Evolutionary conservation across 345 rosid genomes (phyloP).

Genomic region (Heritiera littoralis): DNA sequence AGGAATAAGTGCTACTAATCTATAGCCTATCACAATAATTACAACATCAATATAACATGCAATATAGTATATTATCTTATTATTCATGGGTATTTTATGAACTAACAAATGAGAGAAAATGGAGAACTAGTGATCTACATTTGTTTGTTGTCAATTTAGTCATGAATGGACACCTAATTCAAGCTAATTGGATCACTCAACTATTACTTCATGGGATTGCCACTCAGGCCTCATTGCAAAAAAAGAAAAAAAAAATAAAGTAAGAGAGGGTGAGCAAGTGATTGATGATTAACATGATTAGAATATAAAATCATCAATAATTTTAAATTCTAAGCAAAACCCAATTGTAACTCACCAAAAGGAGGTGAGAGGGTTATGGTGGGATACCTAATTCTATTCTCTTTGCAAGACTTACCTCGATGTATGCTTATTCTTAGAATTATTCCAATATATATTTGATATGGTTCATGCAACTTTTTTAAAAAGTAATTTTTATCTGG

Average conservation of each 20-base stretch:
- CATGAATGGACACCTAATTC: conserved; percentile 27
- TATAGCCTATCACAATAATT: conserved; percentile 21
- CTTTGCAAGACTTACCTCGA: not conserved
- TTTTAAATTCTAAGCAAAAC: conserved; percentile 13
- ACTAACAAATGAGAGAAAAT: conserved; percentile 29
- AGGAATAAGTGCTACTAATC: conserved; percentile 23
- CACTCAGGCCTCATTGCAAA: conserved; percentile 15
- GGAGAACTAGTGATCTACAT: conserved; percentile 30
- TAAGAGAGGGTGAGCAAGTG: not conserved
- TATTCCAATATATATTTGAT: not conserved
- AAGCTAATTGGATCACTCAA: conserved; percentile 28
- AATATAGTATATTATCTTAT: conserved; percentile 27
- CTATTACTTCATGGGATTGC: conserved; percentile 16
- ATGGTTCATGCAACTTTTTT: too few species aligned
- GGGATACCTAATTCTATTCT: conserved; percentile 10
- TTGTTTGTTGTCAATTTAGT: conserved; percentile 23
- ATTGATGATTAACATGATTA: conserved; percentile 9
- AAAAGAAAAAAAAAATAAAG: not conserved
- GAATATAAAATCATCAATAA: not conserved
- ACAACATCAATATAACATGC: conserved; percentile 17
- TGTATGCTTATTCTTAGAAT: not conserved
- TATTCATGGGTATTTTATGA: conserved; percentile 35
- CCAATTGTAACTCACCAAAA: not conserved
- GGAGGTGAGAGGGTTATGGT: not conserved
- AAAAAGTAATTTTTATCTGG: too few species aligned